These are phyloP conservation scores for Solanum pinnatisectum DNA, from an alignment of 257 asterid genomes.

Conservation along the genomic window DNA sequence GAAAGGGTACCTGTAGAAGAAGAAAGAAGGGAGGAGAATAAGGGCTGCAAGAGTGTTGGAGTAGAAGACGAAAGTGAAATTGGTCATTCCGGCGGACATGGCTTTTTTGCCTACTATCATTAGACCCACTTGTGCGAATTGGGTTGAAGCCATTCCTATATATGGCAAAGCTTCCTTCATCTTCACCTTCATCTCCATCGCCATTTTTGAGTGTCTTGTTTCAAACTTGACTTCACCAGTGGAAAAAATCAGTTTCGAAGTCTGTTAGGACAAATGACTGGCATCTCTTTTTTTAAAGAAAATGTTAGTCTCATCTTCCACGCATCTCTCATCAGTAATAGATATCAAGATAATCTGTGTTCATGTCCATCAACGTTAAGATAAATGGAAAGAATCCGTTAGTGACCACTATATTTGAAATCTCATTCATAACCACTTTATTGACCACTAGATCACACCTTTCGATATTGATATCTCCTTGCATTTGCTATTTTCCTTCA, in stretches of 20 bases:
- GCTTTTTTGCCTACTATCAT: slow-evolving; percentile 69
- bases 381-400: not conserved
- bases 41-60: slow-evolving; percentile 83
- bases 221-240: not conserved
- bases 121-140: slow-evolving; percentile 68
- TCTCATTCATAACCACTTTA: not conserved
- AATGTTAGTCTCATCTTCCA: not conserved
- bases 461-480: too few species aligned
- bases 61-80: slow-evolving; percentile 63
- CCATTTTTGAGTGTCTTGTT: not conserved
- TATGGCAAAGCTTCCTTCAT: slow-evolving; percentile 54
- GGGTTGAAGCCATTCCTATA: slow-evolving; percentile 54
- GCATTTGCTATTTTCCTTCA: too few species aligned
- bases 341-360: too few species aligned
- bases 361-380: not conserved
- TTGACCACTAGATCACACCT: fast-evolving
- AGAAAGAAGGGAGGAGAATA: slow-evolving; percentile 71
- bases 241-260: not conserved
- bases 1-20: slow-evolving; percentile 44
- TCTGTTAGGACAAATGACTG: not conserved
- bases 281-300: not conserved
- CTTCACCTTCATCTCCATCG: not conserved
- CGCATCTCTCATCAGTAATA: fast-evolving
- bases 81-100: slow-evolving; percentile 77
- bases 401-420: too few species aligned